These are phyloP conservation scores for Trichoderma reesei DNA, from an alignment of 495 filamentous ascomycete species.

Conservation along the genomic window DNA sequence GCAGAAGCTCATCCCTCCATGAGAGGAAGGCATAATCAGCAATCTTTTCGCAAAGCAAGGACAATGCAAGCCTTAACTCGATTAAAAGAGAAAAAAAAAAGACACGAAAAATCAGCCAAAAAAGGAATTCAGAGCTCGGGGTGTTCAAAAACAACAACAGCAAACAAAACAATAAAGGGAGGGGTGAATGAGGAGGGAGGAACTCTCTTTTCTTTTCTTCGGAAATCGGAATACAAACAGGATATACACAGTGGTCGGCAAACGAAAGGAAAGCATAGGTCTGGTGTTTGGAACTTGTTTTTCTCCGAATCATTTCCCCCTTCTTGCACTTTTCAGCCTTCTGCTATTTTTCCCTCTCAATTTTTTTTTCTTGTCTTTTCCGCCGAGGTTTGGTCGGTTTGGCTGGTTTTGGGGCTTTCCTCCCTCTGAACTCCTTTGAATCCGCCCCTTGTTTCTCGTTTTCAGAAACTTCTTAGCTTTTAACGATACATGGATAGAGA, in stretches of 20 bases:
- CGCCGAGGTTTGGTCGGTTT: background rate
- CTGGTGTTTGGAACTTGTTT: background rate
- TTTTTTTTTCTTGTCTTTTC: background rate
- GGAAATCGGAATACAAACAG: background rate
- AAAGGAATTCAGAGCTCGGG: background rate
- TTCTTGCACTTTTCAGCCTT: background rate
- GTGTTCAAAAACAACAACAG: background rate
- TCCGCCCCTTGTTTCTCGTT: background rate
- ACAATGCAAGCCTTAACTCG: background rate
- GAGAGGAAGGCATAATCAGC: background rate
- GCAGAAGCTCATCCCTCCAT: background rate
- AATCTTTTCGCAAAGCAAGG: background rate
- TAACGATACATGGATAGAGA: background rate
- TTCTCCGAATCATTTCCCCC: background rate
- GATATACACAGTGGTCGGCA: slow-evolving; percentile 6
- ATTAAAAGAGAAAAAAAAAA: too few species aligned
- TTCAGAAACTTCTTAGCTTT: background rate
- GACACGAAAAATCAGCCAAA: background rate
- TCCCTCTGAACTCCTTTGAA: too few species aligned
- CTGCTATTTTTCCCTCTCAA: background rate
- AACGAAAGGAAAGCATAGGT: background rate
- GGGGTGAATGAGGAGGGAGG: background rate
- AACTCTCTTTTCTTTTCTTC: background rate
- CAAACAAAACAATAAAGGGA: background rate
- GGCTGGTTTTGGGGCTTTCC: too few species aligned